phyloP scores from a whole-genome alignment of 2,329 filamentous ascomycete genomes.

The Epichloe coenophiala region DNA sequence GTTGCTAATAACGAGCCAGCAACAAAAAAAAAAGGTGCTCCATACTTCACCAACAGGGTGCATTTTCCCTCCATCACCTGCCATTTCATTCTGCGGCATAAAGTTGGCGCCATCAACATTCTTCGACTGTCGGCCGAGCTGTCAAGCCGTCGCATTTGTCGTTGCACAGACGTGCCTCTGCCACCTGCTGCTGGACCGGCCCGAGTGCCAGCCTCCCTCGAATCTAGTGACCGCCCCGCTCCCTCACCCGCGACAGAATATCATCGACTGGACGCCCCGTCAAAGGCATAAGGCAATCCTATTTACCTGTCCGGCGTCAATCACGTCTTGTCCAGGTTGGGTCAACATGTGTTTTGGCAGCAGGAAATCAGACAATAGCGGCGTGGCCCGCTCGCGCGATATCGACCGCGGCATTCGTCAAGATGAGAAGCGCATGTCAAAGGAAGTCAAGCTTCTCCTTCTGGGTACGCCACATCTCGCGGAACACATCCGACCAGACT shows the following conservation, averaged over 20 bases:
- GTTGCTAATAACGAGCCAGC: neutral
- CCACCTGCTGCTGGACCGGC: neutral
- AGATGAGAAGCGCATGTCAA: constrained; percentile 76
- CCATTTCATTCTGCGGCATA: neutral
- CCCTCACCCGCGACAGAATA: neutral
- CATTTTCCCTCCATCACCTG: neutral
- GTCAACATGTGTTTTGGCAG: constrained; percentile 50
- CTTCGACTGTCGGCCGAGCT: neutral
- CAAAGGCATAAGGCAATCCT: neutral
- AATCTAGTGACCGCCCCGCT: neutral
- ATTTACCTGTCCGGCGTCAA: neutral
- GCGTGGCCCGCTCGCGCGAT: constrained; percentile 49
- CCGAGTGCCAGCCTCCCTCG: neutral
- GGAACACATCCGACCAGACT: neutral
- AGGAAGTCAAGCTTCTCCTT: constrained; percentile 86
- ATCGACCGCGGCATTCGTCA: constrained; percentile 76
- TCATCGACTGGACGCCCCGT: neutral
- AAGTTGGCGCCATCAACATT: neutral
- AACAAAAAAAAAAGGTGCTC: neutral
- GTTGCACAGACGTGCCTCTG: neutral
- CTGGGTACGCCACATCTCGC: constrained; percentile 47
- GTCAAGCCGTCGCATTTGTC: neutral
- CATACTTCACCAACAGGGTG: neutral
- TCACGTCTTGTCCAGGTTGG: neutral
- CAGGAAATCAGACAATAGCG: constrained; percentile 32